Percentiles rank a stretch among this genome's conserved stretches.
Evolutionary conservation across 2,329 filamentous ascomycete genomes (phyloP).

Genomic region (Cytospora chrysosperma): DNA sequence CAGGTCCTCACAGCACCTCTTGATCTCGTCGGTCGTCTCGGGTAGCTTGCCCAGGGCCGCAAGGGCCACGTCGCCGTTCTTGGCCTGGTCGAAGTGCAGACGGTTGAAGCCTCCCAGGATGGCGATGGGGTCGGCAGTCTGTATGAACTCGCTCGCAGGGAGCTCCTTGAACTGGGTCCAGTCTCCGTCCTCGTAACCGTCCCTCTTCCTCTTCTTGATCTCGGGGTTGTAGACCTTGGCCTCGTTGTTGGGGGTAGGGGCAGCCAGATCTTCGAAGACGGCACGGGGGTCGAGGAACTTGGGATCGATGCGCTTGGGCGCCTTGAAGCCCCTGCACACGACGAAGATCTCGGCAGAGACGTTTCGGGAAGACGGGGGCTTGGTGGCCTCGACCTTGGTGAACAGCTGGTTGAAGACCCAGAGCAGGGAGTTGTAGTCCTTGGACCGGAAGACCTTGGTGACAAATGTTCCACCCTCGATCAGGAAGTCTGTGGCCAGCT

Average conservation of each 20-base stretch:
- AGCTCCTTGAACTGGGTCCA: constrained; percentile 90
- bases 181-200: constrained; percentile 96
- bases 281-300: constrained; percentile 85
- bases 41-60: constrained; percentile 82
- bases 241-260: constrained; percentile 87
- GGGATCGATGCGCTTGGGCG: constrained; percentile 88
- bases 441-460: constrained; percentile 95
- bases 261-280: constrained; percentile 90
- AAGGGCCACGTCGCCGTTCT: constrained; percentile 80
- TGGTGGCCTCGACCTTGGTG: constrained; percentile 91
- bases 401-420: constrained; percentile 99
- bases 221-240: constrained; percentile 98
- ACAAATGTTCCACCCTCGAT: constrained; percentile 89
- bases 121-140: constrained; percentile 88
- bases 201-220: constrained; percentile 94
- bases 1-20: constrained; percentile 75
- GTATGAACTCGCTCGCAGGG: constrained; percentile 87
- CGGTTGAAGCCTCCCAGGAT: constrained; percentile 85
- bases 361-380: constrained; percentile 91
- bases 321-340: constrained; percentile 92
- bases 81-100: constrained; percentile 77
- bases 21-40: constrained; percentile 82
- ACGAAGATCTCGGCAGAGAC: constrained; percentile 99
- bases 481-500: constrained; percentile 91
- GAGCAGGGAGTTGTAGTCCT: constrained; percentile 91